Evolutionary conservation across 2,329 filamentous ascomycete species (phyloP).

Genomic region (Pseudogymnoascus sp.): DNA sequence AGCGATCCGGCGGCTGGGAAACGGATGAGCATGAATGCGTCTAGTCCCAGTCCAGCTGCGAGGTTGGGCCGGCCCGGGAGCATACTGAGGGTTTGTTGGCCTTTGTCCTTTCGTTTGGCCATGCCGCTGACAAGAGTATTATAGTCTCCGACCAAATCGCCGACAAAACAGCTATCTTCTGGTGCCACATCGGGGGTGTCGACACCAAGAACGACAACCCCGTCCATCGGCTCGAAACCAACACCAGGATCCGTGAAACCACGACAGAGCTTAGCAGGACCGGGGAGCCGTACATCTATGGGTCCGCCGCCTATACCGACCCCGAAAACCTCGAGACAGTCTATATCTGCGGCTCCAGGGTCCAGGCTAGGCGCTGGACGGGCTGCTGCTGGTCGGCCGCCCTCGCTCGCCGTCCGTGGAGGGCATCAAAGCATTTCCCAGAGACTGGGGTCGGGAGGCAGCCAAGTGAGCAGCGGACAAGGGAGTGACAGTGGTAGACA

Average conservation of each 20-base stretch:
- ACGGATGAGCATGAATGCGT: conserved; percentile 62
- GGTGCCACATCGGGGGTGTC: conserved; percentile 47
- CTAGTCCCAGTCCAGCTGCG: conserved; percentile 63
- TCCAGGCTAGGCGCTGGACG: conserved; percentile 25
- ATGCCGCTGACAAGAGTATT: conserved; percentile 20
- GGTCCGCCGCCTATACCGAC: conserved; percentile 46
- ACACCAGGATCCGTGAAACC: conserved; percentile 37
- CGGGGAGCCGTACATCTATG: conserved; percentile 54
- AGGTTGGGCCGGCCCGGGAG: conserved; percentile 47
- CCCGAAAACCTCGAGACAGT: conserved; percentile 31
- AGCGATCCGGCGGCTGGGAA: conserved; percentile 49
- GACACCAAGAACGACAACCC: conserved; percentile 57
- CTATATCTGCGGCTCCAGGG: conserved; percentile 29
- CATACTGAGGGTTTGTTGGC: conserved; percentile 44
- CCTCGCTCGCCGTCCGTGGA: conserved; percentile 15
- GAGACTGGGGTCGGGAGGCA: conserved; percentile 25
- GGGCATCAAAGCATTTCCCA: conserved; percentile 15
- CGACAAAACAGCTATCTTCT: conserved; percentile 61
- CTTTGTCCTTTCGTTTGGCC: background rate
- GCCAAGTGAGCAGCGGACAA: conserved; percentile 25
- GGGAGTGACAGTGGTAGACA: conserved; percentile 28
- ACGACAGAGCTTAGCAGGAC: conserved; percentile 41
- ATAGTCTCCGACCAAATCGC: conserved; percentile 71
- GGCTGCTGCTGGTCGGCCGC: conserved; percentile 23
- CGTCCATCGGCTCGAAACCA: conserved; percentile 44